These are phyloP conservation scores for Suhomyces yuchorum DNA, from an alignment of 1,139 yeast species.

Conservation along the genomic window DNA sequence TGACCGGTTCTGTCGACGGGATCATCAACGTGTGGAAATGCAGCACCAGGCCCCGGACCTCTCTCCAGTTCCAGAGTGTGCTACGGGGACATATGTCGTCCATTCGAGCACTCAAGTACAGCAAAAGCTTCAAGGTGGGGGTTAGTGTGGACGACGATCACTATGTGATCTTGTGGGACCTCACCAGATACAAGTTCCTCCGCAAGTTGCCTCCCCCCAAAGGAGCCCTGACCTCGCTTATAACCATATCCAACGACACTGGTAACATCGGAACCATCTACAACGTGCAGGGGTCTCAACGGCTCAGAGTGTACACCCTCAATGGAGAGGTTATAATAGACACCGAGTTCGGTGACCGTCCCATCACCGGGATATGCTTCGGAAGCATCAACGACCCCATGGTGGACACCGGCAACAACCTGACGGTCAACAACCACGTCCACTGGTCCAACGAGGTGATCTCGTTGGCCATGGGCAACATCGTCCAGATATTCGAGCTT, in stretches of 20 bases:
- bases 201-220: slow-evolving; percentile 36
- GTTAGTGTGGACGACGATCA: slow-evolving; percentile 56
- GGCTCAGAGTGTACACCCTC: slow-evolving; percentile 46
- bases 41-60: slow-evolving; percentile 25
- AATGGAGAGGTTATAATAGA: slow-evolving; percentile 52
- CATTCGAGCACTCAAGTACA: slow-evolving; percentile 44
- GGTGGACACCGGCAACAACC: slow-evolving; percentile 29
- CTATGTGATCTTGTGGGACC: slow-evolving; percentile 59
- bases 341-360: slow-evolving; percentile 20
- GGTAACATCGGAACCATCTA: slow-evolving; percentile 52
- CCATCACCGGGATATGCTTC: slow-evolving; percentile 30
- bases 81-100: slow-evolving; percentile 56
- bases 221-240: slow-evolving; percentile 18
- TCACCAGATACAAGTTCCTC: slow-evolving; percentile 51
- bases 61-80: slow-evolving; percentile 46
- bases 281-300: slow-evolving; percentile 18
- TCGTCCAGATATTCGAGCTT: slow-evolving; percentile 32
- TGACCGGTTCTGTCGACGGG: slow-evolving; percentile 61
- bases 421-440: slow-evolving; percentile 30
- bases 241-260: slow-evolving; percentile 55
- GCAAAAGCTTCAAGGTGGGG: slow-evolving; percentile 54
- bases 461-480: slow-evolving; percentile 27
- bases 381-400: slow-evolving; percentile 35
- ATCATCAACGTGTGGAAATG: slow-evolving; percentile 58
- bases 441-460: slow-evolving; percentile 45